These are phyloP conservation scores for Pichia inconspicua DNA, from an alignment of 1,139 yeast species.

Conservation along the genomic window DNA sequence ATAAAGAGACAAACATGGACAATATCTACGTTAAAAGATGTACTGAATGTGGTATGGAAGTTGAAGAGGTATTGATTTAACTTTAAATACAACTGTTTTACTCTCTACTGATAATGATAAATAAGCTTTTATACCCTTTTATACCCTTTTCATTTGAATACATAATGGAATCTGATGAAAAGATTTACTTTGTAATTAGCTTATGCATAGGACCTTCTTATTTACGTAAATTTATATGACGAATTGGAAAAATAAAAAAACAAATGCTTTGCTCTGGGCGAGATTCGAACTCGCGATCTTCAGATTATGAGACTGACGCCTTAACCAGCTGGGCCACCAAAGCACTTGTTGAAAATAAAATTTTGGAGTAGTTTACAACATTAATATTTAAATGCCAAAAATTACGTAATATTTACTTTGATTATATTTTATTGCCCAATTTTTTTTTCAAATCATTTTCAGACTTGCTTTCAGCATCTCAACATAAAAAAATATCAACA, in stretches of 20 bases:
- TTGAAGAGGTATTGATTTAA: slow-evolving; percentile 50
- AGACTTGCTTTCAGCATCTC: too few species aligned
- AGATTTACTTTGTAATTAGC: too few species aligned
- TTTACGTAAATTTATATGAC: too few species aligned
- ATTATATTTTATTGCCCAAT: too few species aligned
- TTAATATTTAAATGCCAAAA: not conserved
- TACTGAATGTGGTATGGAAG: slow-evolving; percentile 75
- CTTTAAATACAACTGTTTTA: not conserved
- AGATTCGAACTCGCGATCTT: slow-evolving; percentile 24
- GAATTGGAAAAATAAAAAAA: not conserved
- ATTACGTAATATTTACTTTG: not conserved
- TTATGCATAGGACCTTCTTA: too few species aligned
- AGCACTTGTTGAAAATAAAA: slow-evolving; percentile 6
- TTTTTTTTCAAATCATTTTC: too few species aligned
- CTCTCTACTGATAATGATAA: too few species aligned
- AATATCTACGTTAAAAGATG: slow-evolving; percentile 55
- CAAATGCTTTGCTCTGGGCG: slow-evolving; percentile 18
- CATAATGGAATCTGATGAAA: too few species aligned
- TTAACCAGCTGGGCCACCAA: slow-evolving; percentile 24
- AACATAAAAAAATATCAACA: too few species aligned
- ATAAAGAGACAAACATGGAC: slow-evolving; percentile 25
- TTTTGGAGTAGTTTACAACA: not conserved
- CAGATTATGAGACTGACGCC: slow-evolving; percentile 24
- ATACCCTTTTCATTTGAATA: too few species aligned
- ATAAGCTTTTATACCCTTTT: not conserved